Conservation (phyloP, 768 basidiomycete species). For the Artomyces pyxidatus region DNA sequence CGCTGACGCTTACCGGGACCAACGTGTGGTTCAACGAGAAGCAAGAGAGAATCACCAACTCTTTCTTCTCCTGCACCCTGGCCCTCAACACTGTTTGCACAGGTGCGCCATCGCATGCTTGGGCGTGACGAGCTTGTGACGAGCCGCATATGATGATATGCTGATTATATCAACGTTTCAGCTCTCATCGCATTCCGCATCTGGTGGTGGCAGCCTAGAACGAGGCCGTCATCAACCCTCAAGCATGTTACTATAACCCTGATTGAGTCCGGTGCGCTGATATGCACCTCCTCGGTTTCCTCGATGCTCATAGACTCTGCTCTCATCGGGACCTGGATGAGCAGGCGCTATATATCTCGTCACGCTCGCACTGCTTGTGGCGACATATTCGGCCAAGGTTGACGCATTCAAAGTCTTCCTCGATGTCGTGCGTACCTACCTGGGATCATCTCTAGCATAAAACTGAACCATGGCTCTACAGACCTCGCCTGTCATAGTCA, state of each 20-base stretch:
- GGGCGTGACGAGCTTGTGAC: too few species aligned
- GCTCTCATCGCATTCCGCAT: conserved; percentile 12
- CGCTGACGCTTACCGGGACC: neutral
- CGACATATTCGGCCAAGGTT: neutral
- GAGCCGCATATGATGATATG: too few species aligned
- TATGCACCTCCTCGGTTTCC: too few species aligned
- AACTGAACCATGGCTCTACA: neutral
- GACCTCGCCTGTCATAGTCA: conserved; percentile 14
- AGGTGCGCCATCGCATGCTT: neutral
- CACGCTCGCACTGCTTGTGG: conserved; percentile 5
- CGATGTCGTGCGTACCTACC: conserved; percentile 7
- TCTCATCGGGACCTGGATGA: too few species aligned
- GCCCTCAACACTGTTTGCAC: conserved; percentile 9
- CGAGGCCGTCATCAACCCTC: conserved; percentile 12
- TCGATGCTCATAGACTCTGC: too few species aligned
- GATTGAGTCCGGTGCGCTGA: conserved; percentile 10
- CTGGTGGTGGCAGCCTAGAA: conserved; percentile 9
- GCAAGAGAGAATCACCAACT: conserved; percentile 11
- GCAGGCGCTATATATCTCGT: conserved; percentile 10
- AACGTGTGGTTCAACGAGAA: neutral
- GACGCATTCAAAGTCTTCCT: conserved; percentile 11
- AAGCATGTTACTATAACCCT: conserved; percentile 7
- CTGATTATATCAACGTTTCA: too few species aligned
- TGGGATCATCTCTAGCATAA: too few species aligned
- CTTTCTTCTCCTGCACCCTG: conserved; percentile 14